Evolutionary conservation across 331 rosid genomes (phyloP).

Genomic region (Dryas integrifolia): DNA sequence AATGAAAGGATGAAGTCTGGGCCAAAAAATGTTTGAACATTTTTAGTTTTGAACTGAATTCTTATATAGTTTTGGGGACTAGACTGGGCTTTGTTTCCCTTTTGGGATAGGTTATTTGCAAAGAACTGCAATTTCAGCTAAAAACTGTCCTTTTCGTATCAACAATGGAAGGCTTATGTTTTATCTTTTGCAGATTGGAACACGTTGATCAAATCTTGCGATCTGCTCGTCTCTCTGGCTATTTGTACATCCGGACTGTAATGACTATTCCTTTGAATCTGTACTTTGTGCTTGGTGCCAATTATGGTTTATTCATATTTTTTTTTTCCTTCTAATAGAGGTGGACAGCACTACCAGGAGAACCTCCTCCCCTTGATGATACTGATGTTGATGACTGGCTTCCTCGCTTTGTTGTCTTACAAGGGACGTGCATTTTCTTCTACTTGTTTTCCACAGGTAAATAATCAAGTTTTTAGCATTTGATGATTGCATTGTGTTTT

Average conservation of each 20-base stretch:
- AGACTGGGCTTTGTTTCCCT: conserved; percentile 9
- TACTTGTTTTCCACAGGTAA: conserved; percentile 76
- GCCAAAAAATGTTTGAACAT: background rate
- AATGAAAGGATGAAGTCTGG: background rate
- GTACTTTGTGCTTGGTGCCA: conserved; percentile 7
- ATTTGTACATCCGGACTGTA: conserved; percentile 87
- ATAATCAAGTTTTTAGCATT: background rate
- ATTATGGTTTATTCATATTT: conserved; percentile 11
- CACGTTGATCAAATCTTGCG: conserved; percentile 86
- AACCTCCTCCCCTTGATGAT: conserved; percentile 89
- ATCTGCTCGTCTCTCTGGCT: conserved; percentile 88
- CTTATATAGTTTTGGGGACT: background rate
- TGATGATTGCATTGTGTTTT: background rate
- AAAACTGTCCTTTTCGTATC: background rate
- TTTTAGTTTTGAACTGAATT: background rate
- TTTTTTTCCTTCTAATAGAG: conserved; percentile 42
- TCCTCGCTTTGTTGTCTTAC: conserved; percentile 91
- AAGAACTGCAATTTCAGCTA: background rate
- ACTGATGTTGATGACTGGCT: conserved; percentile 90
- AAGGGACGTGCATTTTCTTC: conserved; percentile 77
- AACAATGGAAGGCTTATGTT: conserved; percentile 15
- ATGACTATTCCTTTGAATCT: conserved; percentile 18
- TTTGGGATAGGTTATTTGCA: background rate
- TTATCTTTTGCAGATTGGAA: conserved; percentile 61
- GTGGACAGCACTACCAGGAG: conserved; percentile 92